A percentile compares a stretch with the other conserved stretches of the same genome.
phyloP scores from a whole-genome alignment of 1,139 yeast genomes.

The Debaryomyces sp. region DNA sequence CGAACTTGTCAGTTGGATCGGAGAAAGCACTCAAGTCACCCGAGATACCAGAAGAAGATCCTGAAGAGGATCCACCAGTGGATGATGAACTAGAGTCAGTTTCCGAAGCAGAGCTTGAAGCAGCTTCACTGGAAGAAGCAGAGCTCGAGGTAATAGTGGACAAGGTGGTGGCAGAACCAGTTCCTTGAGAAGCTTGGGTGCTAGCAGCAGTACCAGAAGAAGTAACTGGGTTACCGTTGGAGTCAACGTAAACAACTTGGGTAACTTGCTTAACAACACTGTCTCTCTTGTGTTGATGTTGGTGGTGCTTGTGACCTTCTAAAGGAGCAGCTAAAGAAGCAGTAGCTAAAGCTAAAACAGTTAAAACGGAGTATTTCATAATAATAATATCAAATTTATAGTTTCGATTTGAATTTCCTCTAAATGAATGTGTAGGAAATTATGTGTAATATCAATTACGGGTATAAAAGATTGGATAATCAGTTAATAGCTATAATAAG shows the following conservation, averaged over 20 bases:
- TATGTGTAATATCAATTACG: background rate
- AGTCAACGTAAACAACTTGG: constrained; percentile 81
- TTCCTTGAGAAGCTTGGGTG: constrained; percentile 18
- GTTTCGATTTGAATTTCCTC: background rate
- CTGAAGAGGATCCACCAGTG: constrained; percentile 23
- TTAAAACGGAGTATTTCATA: constrained; percentile 22
- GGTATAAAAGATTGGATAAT: constrained; percentile 7
- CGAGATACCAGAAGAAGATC: constrained; percentile 37
- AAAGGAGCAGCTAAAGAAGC: constrained; percentile 34
- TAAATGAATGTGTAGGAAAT: background rate
- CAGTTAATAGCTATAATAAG: constrained; percentile 12
- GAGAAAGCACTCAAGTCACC: constrained; percentile 62
- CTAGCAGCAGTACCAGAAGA: constrained; percentile 20
- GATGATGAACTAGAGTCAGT: constrained; percentile 16
- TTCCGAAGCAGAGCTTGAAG: constrained; percentile 21
- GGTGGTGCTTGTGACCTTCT: constrained; percentile 33
- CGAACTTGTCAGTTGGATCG: constrained; percentile 60
- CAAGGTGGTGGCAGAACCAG: constrained; percentile 22
- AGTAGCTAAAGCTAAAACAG: constrained; percentile 25
- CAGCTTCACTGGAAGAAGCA: constrained; percentile 24
- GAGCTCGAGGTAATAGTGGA: constrained; percentile 35
- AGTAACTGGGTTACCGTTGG: constrained; percentile 54
- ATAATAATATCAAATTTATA: background rate
- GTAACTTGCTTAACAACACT: constrained; percentile 51
- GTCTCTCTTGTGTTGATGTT: constrained; percentile 66